These are phyloP conservation scores for Mycena galericulata DNA, from an alignment of 768 basidiomycete species.

Conservation along the genomic window DNA sequence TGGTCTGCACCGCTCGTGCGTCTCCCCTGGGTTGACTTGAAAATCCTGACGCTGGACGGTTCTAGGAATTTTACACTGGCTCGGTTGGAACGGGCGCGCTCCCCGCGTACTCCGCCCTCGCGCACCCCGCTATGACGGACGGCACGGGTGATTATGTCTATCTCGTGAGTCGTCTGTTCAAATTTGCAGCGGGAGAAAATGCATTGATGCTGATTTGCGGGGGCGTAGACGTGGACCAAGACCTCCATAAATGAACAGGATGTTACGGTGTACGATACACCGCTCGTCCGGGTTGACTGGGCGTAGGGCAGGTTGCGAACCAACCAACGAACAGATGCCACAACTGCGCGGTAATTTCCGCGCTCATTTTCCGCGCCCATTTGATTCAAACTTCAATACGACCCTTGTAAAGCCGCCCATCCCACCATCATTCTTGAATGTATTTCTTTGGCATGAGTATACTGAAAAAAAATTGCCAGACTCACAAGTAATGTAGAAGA, in stretches of 20 bases:
- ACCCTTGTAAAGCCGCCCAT: too few relatives aligned
- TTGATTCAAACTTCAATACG: too few relatives aligned
- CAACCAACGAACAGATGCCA: too few relatives aligned
- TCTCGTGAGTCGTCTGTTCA: conserved; percentile 15
- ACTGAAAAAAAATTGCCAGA: too few relatives aligned
- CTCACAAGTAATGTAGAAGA: too few relatives aligned
- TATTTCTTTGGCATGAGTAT: too few relatives aligned
- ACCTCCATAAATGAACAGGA: not conserved
- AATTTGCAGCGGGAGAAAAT: not conserved
- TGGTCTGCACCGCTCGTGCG: conserved; percentile 15
- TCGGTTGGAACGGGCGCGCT: conserved; percentile 17
- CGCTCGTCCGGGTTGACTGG: conserved; percentile 31
- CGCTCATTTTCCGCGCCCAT: too few relatives aligned
- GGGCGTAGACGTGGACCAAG: conserved; percentile 22
- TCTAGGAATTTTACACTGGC: conserved; percentile 27
- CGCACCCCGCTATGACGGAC: conserved; percentile 30
- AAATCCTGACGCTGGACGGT: not conserved
- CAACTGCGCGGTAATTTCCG: too few relatives aligned
- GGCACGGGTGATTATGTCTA: conserved; percentile 30
- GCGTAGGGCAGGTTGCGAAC: too few relatives aligned
- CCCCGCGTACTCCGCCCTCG: conserved; percentile 22
- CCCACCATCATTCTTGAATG: too few relatives aligned
- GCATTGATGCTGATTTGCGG: not conserved
- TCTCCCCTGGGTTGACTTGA: not conserved
- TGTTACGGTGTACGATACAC: conserved; percentile 13